phyloP scores from a whole-genome alignment of 305 asterid species.

The Solanum aculeatissimum region DNA sequence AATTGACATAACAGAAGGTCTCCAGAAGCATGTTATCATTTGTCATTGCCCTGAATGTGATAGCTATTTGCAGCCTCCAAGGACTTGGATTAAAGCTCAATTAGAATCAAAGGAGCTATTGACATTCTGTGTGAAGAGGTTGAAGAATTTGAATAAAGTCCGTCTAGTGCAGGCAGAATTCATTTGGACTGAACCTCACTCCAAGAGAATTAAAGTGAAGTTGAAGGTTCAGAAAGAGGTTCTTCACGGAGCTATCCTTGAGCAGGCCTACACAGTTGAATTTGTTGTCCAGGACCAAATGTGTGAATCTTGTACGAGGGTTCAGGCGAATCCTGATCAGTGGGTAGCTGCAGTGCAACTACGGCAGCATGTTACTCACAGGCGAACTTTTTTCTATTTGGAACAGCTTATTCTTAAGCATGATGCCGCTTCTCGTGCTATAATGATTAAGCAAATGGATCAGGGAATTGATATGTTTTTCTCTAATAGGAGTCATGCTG shows the following conservation, averaged over 20 bases:
- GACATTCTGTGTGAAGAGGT: slow-evolving; percentile 44
- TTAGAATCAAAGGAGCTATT: slow-evolving; percentile 48
- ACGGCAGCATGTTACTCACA: slow-evolving; percentile 66
- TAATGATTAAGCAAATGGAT: slow-evolving; percentile 65
- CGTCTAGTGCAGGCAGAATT: slow-evolving; percentile 44
- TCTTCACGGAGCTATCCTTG: slow-evolving; percentile 42
- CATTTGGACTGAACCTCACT: slow-evolving; percentile 16
- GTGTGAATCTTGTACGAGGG: slow-evolving; percentile 51
- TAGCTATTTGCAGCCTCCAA: slow-evolving; percentile 46
- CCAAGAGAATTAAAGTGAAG: slow-evolving; percentile 48
- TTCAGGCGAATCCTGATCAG: slow-evolving; percentile 52
- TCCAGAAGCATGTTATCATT: slow-evolving; percentile 37
- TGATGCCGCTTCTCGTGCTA: slow-evolving; percentile 40
- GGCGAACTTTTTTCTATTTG: slow-evolving; percentile 49
- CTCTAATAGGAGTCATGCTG: slow-evolving; percentile 47
- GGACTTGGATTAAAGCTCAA: slow-evolving; percentile 48
- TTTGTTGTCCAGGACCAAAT: slow-evolving; percentile 43
- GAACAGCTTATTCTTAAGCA: slow-evolving; percentile 28
- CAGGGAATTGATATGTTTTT: slow-evolving; percentile 74
- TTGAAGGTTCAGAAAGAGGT: slow-evolving; percentile 47
- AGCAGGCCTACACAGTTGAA: slow-evolving; percentile 43
- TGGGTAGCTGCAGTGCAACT: slow-evolving; percentile 84
- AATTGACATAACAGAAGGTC: slow-evolving; percentile 49
- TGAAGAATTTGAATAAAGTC: slow-evolving; percentile 45
- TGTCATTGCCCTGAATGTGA: slow-evolving; percentile 24